Conservation (phyloP, 2,329 filamentous ascomycete species). For the Drechmeria coniospora region DNA sequence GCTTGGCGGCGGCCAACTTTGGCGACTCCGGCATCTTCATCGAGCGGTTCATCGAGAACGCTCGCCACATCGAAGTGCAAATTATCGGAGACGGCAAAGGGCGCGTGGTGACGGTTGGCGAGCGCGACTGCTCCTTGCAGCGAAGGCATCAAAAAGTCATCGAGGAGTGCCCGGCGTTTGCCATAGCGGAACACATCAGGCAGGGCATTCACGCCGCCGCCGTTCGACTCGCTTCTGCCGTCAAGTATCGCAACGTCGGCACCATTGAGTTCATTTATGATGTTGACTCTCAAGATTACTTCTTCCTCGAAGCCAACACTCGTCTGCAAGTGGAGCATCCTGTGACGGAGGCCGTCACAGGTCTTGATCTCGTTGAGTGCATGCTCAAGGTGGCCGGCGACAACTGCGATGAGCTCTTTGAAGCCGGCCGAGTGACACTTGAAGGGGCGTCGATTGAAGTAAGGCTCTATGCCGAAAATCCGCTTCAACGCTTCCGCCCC, state of each 20-base stretch:
- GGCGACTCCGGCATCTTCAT: conserved; percentile 24
- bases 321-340: conserved; percentile 34
- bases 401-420: conserved; percentile 7
- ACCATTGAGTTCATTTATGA: conserved; percentile 32
- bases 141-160: conserved; percentile 35
- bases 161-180: conserved; percentile 27
- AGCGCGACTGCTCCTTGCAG: conserved; percentile 36
- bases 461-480: conserved; percentile 32
- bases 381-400: conserved; percentile 20
- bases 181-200: conserved; percentile 15
- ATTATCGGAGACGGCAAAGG: conserved; percentile 30
- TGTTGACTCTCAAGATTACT: conserved; percentile 19
- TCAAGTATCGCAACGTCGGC: conserved; percentile 25
- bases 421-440: neutral
- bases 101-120: conserved; percentile 22
- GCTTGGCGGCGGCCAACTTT: conserved; percentile 25
- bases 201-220: conserved; percentile 21
- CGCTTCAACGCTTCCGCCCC: conserved; percentile 40
- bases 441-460: conserved; percentile 21
- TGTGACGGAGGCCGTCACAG: conserved; percentile 58
- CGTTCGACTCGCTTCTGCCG: conserved; percentile 15
- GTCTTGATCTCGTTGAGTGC: conserved; percentile 52
- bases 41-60: conserved; percentile 24
- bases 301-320: conserved; percentile 33
- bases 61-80: conserved; percentile 34